phyloP scores from a whole-genome alignment of 352 stramenopile genomes.

The Pythium insidiosum region DNA sequence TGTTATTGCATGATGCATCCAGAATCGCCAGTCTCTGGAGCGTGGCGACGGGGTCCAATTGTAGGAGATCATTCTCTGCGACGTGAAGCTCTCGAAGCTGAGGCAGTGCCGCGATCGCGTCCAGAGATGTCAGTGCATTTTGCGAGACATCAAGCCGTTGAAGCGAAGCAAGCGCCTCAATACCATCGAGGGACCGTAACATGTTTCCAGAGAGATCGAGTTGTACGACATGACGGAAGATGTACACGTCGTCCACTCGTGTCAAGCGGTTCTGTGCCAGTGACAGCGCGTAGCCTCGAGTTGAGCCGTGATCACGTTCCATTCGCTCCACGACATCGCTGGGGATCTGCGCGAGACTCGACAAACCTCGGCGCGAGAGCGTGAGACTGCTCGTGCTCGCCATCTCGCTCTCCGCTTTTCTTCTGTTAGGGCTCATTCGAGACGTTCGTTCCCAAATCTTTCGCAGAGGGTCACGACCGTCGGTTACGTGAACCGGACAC shows the following conservation, averaged over 20 bases:
- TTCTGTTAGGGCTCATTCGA: too few species aligned
- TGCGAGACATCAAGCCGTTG: slow-evolving; percentile 39
- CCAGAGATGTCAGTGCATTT: slow-evolving; percentile 40
- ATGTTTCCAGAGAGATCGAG: slow-evolving; percentile 57
- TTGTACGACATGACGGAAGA: slow-evolving; percentile 44
- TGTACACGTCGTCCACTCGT: slow-evolving; percentile 24
- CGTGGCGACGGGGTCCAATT: slow-evolving; percentile 27
- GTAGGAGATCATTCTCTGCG: slow-evolving; percentile 42
- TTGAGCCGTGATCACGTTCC: slow-evolving; percentile 18
- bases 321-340: slow-evolving; percentile 29
- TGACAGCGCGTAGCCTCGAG: slow-evolving; percentile 25
- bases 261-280: slow-evolving; percentile 43
- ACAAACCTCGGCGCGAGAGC: slow-evolving; percentile 39
- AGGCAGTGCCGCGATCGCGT: slow-evolving; percentile 26
- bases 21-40: slow-evolving; percentile 29
- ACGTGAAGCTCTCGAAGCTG: slow-evolving; percentile 41
- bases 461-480: too few species aligned
- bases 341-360: slow-evolving; percentile 37
- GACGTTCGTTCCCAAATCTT: too few species aligned
- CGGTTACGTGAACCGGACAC: too few species aligned
- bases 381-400: slow-evolving; percentile 29
- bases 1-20: slow-evolving; percentile 51
- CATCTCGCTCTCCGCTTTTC: too few species aligned
- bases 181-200: slow-evolving; percentile 36
- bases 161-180: slow-evolving; percentile 31